Percentiles rank a stretch among this genome's conserved stretches.
Evolutionary conservation across 2,329 filamentous ascomycete species (phyloP).

Genomic region (Pseudomassariella vexata): DNA sequence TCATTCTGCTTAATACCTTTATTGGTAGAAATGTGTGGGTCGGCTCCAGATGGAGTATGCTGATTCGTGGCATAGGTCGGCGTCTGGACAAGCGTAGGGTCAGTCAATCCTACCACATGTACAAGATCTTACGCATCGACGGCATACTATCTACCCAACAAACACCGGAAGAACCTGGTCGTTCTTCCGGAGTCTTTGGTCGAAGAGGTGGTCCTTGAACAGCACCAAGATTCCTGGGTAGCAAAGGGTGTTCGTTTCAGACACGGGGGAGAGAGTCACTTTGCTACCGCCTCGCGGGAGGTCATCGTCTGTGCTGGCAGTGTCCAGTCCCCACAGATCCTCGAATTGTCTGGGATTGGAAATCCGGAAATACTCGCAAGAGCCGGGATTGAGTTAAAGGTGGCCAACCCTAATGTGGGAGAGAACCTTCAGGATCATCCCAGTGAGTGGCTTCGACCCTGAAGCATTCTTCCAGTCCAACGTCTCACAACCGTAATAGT

Average conservation of each 20-base stretch:
- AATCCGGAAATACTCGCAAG: constrained; percentile 32
- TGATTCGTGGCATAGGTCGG: too few species aligned
- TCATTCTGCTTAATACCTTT: too few species aligned
- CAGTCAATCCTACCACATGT: constrained; percentile 24
- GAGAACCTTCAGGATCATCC: constrained; percentile 44
- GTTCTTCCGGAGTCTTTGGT: constrained; percentile 41
- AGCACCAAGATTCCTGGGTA: constrained; percentile 14
- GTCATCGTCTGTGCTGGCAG: constrained; percentile 55
- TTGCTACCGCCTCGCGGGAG: constrained; percentile 33
- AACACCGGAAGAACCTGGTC: constrained; percentile 35
- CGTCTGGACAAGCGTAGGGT: constrained; percentile 29
- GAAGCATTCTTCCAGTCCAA: neutral
- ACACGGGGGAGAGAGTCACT: constrained; percentile 26
- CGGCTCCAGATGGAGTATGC: too few species aligned
- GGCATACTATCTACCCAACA: constrained; percentile 32
- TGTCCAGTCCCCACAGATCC: constrained; percentile 49
- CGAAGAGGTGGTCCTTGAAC: constrained; percentile 36
- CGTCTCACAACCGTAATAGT: constrained; percentile 7
- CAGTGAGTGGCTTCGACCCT: too few species aligned
- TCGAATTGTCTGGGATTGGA: constrained; percentile 59
- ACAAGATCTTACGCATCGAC: constrained; percentile 34
- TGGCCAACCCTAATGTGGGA: constrained; percentile 38
- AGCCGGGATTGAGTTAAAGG: constrained; percentile 35
- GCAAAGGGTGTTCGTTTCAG: constrained; percentile 37
- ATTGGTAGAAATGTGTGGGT: too few species aligned